phyloP scores from a whole-genome alignment of 73 alveolate genomes.

The Durusdinium trenchii region DNA sequence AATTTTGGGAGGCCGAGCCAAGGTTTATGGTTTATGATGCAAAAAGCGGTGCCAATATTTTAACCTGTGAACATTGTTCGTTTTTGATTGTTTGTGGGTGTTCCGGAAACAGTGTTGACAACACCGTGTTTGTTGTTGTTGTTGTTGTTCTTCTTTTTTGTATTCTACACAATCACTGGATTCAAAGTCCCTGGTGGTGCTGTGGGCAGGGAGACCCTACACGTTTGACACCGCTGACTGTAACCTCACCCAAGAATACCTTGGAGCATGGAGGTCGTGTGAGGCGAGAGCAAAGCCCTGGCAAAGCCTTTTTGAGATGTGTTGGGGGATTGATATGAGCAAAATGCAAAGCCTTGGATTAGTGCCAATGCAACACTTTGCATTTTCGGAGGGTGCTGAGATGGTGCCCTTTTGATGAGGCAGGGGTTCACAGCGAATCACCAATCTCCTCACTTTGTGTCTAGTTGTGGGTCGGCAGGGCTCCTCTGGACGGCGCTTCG shows the following conservation, averaged over 20 bases:
- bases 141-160: too few species aligned
- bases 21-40: not conserved
- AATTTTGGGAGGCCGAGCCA: slow-evolving; percentile 68
- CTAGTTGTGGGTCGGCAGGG: not conserved
- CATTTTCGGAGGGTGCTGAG: slow-evolving; percentile 62
- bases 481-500: slow-evolving; percentile 79
- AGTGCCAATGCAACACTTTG: too few species aligned
- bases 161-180: not conserved
- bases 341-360: too few species aligned
- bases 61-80: not conserved
- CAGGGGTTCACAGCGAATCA: too few species aligned
- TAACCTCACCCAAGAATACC: slow-evolving; percentile 83
- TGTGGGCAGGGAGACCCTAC: slow-evolving; percentile 43
- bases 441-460: too few species aligned
- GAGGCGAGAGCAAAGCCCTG: slow-evolving; percentile 22
- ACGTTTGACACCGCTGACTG: slow-evolving; percentile 37
- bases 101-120: not conserved
- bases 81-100: not conserved
- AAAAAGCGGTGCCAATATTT: not conserved
- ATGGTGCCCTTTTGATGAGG: slow-evolving; percentile 89
- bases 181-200: not conserved
- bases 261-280: slow-evolving; percentile 94
- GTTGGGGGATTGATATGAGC: too few species aligned
- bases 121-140: not conserved
- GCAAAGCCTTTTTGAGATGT: too few species aligned